Evolutionary conservation across 306 rosid genomes (phyloP).

Genomic region (Cicer judaicum): DNA sequence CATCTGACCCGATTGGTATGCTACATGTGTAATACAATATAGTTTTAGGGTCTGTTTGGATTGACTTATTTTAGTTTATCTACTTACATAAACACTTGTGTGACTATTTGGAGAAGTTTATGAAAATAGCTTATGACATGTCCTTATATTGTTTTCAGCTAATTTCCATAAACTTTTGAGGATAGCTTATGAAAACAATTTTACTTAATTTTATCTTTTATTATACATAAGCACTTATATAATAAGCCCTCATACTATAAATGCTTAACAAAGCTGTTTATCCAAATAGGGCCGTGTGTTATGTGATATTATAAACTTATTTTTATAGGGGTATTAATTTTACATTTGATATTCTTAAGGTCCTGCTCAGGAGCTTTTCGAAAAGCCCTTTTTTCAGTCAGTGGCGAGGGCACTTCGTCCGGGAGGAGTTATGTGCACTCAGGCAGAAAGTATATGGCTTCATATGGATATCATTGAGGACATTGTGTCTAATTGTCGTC

Average conservation of each 20-base stretch:
- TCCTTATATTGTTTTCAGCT: too few relatives aligned
- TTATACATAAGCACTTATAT: too few relatives aligned
- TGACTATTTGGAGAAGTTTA: too few relatives aligned
- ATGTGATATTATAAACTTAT: constrained; percentile 18
- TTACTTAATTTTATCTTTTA: too few relatives aligned
- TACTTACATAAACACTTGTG: too few relatives aligned
- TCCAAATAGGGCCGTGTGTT: neutral
- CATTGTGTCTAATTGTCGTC: constrained; percentile 82
- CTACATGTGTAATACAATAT: neutral
- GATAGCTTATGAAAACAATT: too few relatives aligned
- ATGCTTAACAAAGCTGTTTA: too few relatives aligned
- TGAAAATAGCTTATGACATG: too few relatives aligned
- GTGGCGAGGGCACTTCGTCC: constrained; percentile 95
- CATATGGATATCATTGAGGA: constrained; percentile 96
- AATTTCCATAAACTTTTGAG: too few relatives aligned
- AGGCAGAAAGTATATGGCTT: constrained; percentile 99
- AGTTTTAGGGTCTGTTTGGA: neutral
- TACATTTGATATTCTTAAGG: constrained; percentile 59
- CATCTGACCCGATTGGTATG: constrained; percentile 97
- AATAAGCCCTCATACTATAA: too few relatives aligned
- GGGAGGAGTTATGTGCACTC: constrained; percentile 95
- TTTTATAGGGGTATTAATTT: constrained; percentile 21
- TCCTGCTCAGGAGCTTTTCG: constrained; percentile 97
- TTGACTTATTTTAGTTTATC: too few relatives aligned
- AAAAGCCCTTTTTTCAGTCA: constrained; percentile 82